Conservation (phyloP, 768 basidiomycete species). For the Fomitopsis serialis region DNA sequence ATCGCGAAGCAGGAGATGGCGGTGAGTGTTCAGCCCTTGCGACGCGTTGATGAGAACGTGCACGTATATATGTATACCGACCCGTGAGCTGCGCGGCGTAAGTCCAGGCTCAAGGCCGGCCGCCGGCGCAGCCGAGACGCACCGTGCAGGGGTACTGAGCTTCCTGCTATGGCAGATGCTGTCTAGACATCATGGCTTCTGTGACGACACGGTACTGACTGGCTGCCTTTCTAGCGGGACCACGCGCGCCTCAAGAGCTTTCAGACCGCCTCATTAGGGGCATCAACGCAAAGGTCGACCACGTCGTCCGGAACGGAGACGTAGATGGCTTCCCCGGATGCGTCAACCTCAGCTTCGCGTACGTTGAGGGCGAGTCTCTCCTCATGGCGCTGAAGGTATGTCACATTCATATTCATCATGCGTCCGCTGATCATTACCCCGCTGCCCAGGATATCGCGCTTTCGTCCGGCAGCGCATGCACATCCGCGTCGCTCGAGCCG, state of each 20-base stretch:
- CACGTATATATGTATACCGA: conserved; percentile 17
- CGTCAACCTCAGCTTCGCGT: conserved; percentile 91
- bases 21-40: conserved; percentile 48
- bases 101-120: conserved; percentile 35
- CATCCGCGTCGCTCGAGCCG: conserved; percentile 96
- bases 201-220: conserved; percentile 20
- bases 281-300: conserved; percentile 80
- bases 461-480: conserved; percentile 97
- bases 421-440: neutral
- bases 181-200: neutral
- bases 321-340: conserved; percentile 90
- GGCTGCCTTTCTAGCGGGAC: conserved; percentile 57
- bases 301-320: conserved; percentile 94
- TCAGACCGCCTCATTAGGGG: conserved; percentile 77
- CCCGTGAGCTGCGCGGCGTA: conserved; percentile 22
- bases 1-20: conserved; percentile 90
- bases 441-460: conserved; percentile 80
- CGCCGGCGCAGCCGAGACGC: conserved; percentile 56
- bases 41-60: conserved; percentile 26
- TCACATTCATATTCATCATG: neutral
- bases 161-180: neutral
- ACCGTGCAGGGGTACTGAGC: conserved; percentile 94
- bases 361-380: conserved; percentile 95
- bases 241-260: conserved; percentile 67
- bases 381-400: conserved; percentile 94